Base-by-base conservation (phyloP, 805 yeast species). In the Candida jianshihensis region DNA sequence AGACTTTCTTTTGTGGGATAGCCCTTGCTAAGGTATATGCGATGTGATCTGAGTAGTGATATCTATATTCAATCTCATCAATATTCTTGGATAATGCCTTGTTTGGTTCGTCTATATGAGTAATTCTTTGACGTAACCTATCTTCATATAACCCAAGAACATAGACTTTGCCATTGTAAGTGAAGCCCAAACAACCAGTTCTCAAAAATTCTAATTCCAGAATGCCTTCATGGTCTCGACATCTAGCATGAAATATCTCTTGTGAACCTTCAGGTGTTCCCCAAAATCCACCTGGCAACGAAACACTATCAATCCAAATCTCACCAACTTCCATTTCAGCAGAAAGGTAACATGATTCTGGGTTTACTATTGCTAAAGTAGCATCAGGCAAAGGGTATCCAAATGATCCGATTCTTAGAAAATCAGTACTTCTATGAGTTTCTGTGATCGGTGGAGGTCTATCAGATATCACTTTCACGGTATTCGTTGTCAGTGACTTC, bases 341-440 rank as follows among this genome's bases (percentile, higher is more conserved):
- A 5, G 86, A 83, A 14, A 92, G 62, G 2, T 79, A 65, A 26
- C 80, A 72, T 40, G 90, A 86, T 41, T 92, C 97, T 0, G 97
- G 97, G 54, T 94, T 88, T 0, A 92, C 97, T 20, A 92, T 75
- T 0, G 97, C 97, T 22, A 90, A 57, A 0, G 95, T 85, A 0
- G 97, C 90, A 61, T 90, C 96, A 0, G 97, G 96, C 2, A 92
- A 58, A 1, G 98, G 97, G 51, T 71, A 87, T 0, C 98, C 98
- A 67, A 90, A 92, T 0, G 96, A 82, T 14, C 94, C 95, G 0
- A 92, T 81, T 34, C 95, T 66, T 29, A 87, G 61, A 35, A 66
- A 71, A 33, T 71, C 73, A 12, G 71, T 60, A 41, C 57, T 31
- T 52, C 51, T 41, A 45, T 57, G 42, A 15, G 68, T 74, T 24